Evolutionary conservation across 805 yeast genomes (phyloP), one percentile per base, ranked within the genome.

Genomic region (Yarrowia deformans): DNA sequence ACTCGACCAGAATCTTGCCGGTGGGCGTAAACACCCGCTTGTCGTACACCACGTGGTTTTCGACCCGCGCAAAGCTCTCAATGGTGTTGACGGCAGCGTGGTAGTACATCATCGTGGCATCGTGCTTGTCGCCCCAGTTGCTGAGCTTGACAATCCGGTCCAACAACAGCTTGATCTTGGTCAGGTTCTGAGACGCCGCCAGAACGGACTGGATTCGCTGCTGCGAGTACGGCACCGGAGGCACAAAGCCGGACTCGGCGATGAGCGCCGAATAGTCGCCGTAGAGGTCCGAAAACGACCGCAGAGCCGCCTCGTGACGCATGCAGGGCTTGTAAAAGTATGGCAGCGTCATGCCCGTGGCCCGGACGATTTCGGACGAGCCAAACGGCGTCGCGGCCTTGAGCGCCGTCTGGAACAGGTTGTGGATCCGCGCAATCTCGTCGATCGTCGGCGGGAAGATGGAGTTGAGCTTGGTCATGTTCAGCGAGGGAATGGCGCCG

Each of bases 401-500:
- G 69, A 94, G 79, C 29, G 95, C 86, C 72, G 90, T 96, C 71
- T 90, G 84, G 70, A 91, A 86, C 5, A 94, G 87, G 75, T 97
- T 91, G 75, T 93, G 93, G 48, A 94, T 88, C 74, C 98, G 83
- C 12, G 97, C 90, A 18, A 94, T 88, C 79, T 94, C 98, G 78
- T 94, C 98, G 19, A 94, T 90, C 0, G 98, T 94, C 0, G 98
- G 98, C 2, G 98, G 98, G 75, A 94, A 93, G 0, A 92, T 83
- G 61, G 87, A 83, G 77, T 94, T 93, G 42, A 93, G 82, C 72
- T 87, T 86, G 1, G 88, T 78, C 2, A 90, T 87, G 0, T 91
- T 87, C 16, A 66, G 76, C 12, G 82, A 82, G 3, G 84, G 81
- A 7, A 87, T 77, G 48, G 83, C 83, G 43, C 75, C 84, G 68